Base-by-base conservation (phyloP, 106 monocot species). In the Dendrobium huoshanense region DNA sequence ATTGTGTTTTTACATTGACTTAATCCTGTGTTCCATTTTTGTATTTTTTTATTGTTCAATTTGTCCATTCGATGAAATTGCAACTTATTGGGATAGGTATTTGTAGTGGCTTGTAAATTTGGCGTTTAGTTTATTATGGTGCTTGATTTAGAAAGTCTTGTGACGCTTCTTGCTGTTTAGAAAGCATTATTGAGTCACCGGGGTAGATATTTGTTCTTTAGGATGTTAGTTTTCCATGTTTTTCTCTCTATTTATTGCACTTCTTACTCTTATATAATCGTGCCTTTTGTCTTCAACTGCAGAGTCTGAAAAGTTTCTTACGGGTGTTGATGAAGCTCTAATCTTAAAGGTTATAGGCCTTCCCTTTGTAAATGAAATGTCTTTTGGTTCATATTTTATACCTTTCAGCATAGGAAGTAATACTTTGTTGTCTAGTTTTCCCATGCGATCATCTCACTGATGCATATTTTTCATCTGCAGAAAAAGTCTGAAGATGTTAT, bases 401-500 rank as follows among this genome's bases (percentile, higher is more conserved):
- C 40, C 9, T 73, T 43, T 42, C 19, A 75, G 20, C 1, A 75
- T 75, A 13, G 13, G 61, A 76, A 25, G 4, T 48, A 25, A 10
- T 61, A n/a, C 27, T 70, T 37, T 15, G 20, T 80, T 79, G 29
- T 80, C 51, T 51, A 1, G 25, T 7, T 4, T 58, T 31, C 19
- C 19, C 48, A 78, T 37, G 33, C 17, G 15, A 70, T 29, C 37
- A 37, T 70, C 33, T 31, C 68, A 33, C 43, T 80, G 77, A 83
- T 74, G 9, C 15, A 42, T 42, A 41, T 65, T 43, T 77, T 41
- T 77, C 47, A 78, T 54, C 43, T 87, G 81, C 87, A 92, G 89
- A 83, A 83, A 43, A 89, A 82, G 64, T 81, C 92, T 33, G 85
- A 85, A 78, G 84, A 85, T 33, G 64, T 92, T 67, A n/a, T 58